Evolutionary conservation across 805 yeast species (phyloP), one percentile per base, ranked within the genome.

Genomic region (Saturnispora silvae): DNA sequence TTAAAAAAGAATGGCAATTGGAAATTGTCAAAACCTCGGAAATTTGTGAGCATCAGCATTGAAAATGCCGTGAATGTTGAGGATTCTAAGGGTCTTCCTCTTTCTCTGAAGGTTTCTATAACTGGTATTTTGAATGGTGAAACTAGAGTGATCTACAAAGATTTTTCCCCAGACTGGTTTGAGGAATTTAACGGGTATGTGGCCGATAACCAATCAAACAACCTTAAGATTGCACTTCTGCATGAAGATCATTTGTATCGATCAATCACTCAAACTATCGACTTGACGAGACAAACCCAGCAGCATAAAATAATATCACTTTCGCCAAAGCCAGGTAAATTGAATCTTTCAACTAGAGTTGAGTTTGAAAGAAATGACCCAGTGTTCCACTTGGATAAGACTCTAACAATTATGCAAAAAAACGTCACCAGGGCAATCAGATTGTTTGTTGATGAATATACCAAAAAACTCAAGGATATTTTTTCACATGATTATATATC

Each of bases 331-430:
- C 47, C 58, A 42, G 96, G 96, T 0, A 64, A 73, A 28, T 49
- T 92, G 3, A 54, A 70, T 33, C 57, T 86, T 3, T 76, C 77
- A 48, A 64, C 87, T 3, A 76, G 84, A 1, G 73, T 83, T 46
- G 96, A 87, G 51, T 71, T 75, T 36, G 95, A 87, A 48, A 68
- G 77, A 33, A 72, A 72, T 28, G 95, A 87, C 56, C 85, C 94
- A 1, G 59, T 83, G 7, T 89, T 81, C 50, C 80, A 77, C 32
- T 68, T 89, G 57, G 94, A 94, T 1, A 70, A 79, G 45, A 77
- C 89, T 0, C 72, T 78, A 47, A 62, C 89, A 44, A 68, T 77
- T 1, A 60, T 89, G 20, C 59, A 66, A 23, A 67, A 86, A 42
- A 66, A 77, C 1, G 74, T 76, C 52, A 81, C 81, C 37, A 70